A percentile compares a stretch with the other conserved stretches of the same genome.
phyloP scores from a whole-genome alignment of 176 grass and related monocot genomes.

The Urochloa ruziziensis region DNA sequence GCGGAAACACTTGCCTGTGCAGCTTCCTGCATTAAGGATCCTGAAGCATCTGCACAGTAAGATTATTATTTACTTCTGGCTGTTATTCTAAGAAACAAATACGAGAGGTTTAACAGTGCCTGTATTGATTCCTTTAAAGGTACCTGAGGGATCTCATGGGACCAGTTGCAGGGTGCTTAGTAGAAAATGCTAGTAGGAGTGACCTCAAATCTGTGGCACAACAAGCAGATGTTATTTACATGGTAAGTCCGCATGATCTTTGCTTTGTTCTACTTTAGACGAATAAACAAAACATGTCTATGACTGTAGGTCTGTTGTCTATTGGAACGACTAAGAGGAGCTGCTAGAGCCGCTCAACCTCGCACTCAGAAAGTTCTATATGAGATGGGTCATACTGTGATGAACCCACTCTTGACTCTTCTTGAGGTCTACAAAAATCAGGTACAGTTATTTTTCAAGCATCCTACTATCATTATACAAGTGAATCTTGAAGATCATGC shows the following conservation, averaged over 20 bases:
- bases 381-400: slow-evolving; percentile 83
- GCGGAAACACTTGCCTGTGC: slow-evolving; percentile 92
- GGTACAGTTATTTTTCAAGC: slow-evolving; percentile 43
- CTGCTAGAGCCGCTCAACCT: slow-evolving; percentile 88
- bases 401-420: slow-evolving; percentile 87
- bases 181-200: slow-evolving; percentile 79
- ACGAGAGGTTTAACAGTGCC: slow-evolving; percentile 7
- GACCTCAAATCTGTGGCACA: slow-evolving; percentile 92
- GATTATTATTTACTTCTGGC: slow-evolving; percentile 40
- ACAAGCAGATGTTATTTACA: slow-evolving; percentile 82
- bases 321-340: slow-evolving; percentile 92
- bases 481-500: slow-evolving; percentile 27
- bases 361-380: slow-evolving; percentile 90
- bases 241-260: slow-evolving; percentile 58
- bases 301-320: slow-evolving; percentile 80
- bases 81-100: slow-evolving; percentile 29
- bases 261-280: slow-evolving; percentile 21
- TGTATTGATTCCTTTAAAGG: slow-evolving; percentile 45
- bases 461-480: slow-evolving; percentile 6
- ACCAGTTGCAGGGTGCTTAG: slow-evolving; percentile 71
- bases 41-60: slow-evolving; percentile 82
- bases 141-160: slow-evolving; percentile 96
- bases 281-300: slow-evolving; percentile 33
- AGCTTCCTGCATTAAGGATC: slow-evolving; percentile 90
- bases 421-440: slow-evolving; percentile 92